Evolutionary conservation across 352 stramenopile genomes (phyloP), one percentile per base, ranked within the genome.

Genomic region (Globisporangium recalcitrans): DNA sequence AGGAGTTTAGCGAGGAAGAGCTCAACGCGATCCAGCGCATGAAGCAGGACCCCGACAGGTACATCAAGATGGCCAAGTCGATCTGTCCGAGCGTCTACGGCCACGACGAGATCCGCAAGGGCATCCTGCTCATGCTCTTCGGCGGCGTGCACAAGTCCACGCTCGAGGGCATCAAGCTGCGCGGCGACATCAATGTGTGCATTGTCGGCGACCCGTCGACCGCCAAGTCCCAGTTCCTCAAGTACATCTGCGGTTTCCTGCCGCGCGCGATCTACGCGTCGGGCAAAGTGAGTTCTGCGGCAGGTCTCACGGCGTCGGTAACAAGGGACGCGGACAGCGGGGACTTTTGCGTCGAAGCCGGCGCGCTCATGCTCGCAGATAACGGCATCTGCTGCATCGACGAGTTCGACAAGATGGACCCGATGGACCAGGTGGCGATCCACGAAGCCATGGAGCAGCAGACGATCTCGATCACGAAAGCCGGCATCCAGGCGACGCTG

Each of bases 381-480:
- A 97, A 96, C 47, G 97, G 97, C 10, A 98, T 99, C 76, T 99
- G 96, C 74, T 98, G 94, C 65, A 99, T 99, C 77, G 98, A 99
- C 73, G 97, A 99, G 74, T 98, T 98, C 62, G 94, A 98, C 70
- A 98, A 98, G 76, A 99, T 99, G 97, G 96, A 99, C 44, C 91
- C 98, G 60, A 77, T 81, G 63, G 97, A 99, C 70, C 90, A 98
- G 64, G 98, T 98, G 10, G 96, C 97, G 4, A 99, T 99, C 69
- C 98, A 99, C 82, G 95, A 98, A 69, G 97, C 98, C 6, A 99
- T 99, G 97, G 98, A 99, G 78, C 97, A 99, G 73, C 97, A 99
- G 77, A 99, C 97, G 14, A 98, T 99, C 36, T 90, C 79, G 3
- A 98, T 99, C 61, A 98, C 97, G 26, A 99, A 99, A 72, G 98